Percentiles rank a stretch among this genome's conserved stretches.
phyloP scores from a whole-genome alignment of 2,329 filamentous ascomycete species.

The Aspergillus fructus region DNA sequence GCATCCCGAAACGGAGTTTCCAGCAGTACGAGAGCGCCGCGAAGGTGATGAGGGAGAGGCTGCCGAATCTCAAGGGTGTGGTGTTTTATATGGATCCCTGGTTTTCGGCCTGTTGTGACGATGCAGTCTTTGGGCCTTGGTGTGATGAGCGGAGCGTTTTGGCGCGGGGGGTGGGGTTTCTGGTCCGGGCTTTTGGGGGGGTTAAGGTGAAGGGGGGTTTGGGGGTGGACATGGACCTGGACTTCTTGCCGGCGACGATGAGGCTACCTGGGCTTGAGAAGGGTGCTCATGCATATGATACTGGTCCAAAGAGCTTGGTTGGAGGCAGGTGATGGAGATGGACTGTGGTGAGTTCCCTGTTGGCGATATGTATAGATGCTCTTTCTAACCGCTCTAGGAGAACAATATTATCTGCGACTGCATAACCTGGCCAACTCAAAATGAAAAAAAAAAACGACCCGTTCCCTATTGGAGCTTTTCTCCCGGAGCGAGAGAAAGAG shows the following conservation, averaged over 20 bases:
- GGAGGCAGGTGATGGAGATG: conserved; percentile 9
- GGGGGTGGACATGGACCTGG: conserved; percentile 25
- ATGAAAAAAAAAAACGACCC: too few species aligned
- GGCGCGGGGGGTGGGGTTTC: conserved; percentile 30
- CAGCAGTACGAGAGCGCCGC: conserved; percentile 31
- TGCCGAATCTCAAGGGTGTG: conserved; percentile 28
- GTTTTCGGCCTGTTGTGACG: conserved; percentile 31
- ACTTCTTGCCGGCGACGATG: conserved; percentile 29
- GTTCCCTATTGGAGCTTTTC: neutral
- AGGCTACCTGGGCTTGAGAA: neutral
- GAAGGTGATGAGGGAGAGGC: conserved; percentile 22
- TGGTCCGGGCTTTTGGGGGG: conserved; percentile 29
- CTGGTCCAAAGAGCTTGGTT: neutral
- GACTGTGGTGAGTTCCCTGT: neutral
- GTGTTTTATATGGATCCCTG: conserved; percentile 36
- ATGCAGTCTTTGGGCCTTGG: conserved; percentile 18
- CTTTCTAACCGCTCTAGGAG: neutral
- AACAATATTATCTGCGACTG: neutral
- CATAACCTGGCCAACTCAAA: neutral
- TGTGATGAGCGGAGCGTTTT: conserved; percentile 25
- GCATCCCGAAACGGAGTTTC: conserved; percentile 31
- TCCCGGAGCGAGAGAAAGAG: neutral
- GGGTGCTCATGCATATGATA: neutral
- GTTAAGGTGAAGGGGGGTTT: conserved; percentile 18
- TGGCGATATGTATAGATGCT: neutral